Evolutionary conservation across 2,329 filamentous ascomycete species (phyloP), one percentile per base, ranked within the genome.

Genomic region (Reticulascus tulasneorum): DNA sequence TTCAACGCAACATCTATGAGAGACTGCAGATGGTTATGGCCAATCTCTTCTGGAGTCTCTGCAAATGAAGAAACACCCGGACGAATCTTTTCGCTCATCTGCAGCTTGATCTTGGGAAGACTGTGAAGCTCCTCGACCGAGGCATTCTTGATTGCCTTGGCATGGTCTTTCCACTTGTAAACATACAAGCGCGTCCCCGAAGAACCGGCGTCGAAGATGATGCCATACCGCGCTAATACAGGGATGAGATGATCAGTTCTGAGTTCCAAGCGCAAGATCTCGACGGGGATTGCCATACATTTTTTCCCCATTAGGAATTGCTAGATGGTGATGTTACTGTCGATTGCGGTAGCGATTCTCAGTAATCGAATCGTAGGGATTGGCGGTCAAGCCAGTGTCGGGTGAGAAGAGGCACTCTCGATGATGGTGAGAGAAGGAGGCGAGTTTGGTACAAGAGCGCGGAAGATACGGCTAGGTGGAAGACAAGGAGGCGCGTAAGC

Each of bases 201-300:
- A 62, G 93, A 97, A 51, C 93, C 93, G 59, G 93, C 93, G 75
- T 98, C 93, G 55, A 98, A 78, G 58, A 98, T 90, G 53, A 97
- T 86, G 58, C 90, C 93, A 73, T 94, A 96, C 67, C 78, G 75
- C 55, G 72, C 75, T 79, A 43, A 23, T 27, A 2, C n/a, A 23
- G 33, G 13, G 9, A 24, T 24, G 23, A n/a, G 23, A 24, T 9
- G 23, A 9, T n/a, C n/a, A n/a, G 23, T 9, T n/a, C 9, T 15
- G 17, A 27, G 25, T n/a, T n/a, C n/a, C n/a, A 27, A 27, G 7
- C n/a, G 9, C 23, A n/a, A n/a, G 23, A 24, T 24, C 9, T 24
- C 23, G n/a, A n/a, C n/a, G n/a, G 15, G 25, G 16, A 10, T 9
- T 9, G 24, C 26, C 59, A 15, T 48, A 62, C 59, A 60, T 48